Percentiles rank a stretch among this genome's conserved stretches.
Conservation (phyloP, 1,139 yeast genomes). For the Suzukiozyma palmioleophila region DNA sequence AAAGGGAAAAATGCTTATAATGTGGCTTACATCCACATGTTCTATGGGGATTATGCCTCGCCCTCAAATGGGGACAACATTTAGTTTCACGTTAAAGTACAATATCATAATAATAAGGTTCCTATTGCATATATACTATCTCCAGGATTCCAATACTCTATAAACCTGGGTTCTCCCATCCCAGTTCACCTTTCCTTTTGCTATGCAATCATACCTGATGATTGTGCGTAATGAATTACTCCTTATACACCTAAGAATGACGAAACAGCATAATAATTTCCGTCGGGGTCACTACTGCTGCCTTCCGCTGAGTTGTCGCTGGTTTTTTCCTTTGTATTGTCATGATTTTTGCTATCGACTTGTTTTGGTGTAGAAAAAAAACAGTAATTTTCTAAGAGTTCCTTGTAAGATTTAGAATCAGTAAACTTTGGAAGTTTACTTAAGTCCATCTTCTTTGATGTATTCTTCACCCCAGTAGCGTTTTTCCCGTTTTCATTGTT, state of each 20-base stretch:
- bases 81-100: too few relatives aligned
- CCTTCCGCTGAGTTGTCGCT: slow-evolving; percentile 5
- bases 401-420: slow-evolving; percentile 62
- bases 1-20: too few relatives aligned
- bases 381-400: slow-evolving; percentile 68
- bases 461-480: neutral
- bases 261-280: slow-evolving; percentile 21
- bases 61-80: too few relatives aligned
- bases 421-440: slow-evolving; percentile 15
- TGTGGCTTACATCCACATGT: too few relatives aligned
- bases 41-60: too few relatives aligned
- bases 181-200: too few relatives aligned
- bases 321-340: slow-evolving; percentile 1
- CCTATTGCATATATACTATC: neutral
- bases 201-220: neutral
- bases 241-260: slow-evolving; percentile 20
- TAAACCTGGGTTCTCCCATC: neutral
- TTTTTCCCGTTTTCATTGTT: slow-evolving; percentile 4
- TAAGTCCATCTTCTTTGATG: neutral
- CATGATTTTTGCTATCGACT: slow-evolving; percentile 3
- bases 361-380: slow-evolving; percentile 34
- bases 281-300: slow-evolving; percentile 2
- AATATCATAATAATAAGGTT: too few relatives aligned
- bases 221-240: neutral
- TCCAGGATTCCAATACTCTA: neutral